phyloP scores from a whole-genome alignment of 177 flowering plant species.

The Telopea speciosissima region DNA sequence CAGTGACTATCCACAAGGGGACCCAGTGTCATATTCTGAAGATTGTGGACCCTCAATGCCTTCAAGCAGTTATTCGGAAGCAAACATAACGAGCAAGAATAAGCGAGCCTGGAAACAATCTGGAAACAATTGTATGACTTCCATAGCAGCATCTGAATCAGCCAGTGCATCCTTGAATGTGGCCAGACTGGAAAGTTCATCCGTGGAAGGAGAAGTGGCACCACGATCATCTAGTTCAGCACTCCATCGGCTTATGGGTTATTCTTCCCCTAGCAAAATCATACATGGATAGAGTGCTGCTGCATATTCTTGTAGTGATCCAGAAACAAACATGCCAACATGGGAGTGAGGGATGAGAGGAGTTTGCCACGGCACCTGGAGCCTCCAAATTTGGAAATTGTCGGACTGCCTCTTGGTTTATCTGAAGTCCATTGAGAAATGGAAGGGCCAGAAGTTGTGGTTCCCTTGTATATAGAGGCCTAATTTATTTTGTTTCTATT shows the following conservation, averaged over 20 bases:
- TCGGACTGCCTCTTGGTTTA: not conserved
- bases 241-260: constrained; percentile 80
- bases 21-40: constrained; percentile 39
- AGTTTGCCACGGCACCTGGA: not conserved
- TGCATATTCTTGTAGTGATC: not conserved
- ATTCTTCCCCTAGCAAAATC: constrained; percentile 51
- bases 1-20: constrained; percentile 17
- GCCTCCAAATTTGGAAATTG: not conserved
- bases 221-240: constrained; percentile 31
- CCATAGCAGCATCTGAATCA: constrained; percentile 11
- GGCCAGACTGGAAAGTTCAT: constrained; percentile 13
- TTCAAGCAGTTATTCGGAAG: constrained; percentile 17
- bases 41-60: constrained; percentile 33
- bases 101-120: constrained; percentile 13
- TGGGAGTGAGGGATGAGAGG: not conserved
- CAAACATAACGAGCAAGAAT: constrained; percentile 15
- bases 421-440: constrained; percentile 10
- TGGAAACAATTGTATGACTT: constrained; percentile 11
- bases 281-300: constrained; percentile 13
- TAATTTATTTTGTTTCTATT: too few relatives aligned
- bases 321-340: not conserved
- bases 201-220: constrained; percentile 19
- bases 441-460: too few relatives aligned
- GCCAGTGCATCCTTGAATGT: constrained; percentile 13
- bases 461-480: too few relatives aligned